phyloP scores from a whole-genome alignment of 108 stramenopile species.

The Aureococcus anophagefferens region DNA sequence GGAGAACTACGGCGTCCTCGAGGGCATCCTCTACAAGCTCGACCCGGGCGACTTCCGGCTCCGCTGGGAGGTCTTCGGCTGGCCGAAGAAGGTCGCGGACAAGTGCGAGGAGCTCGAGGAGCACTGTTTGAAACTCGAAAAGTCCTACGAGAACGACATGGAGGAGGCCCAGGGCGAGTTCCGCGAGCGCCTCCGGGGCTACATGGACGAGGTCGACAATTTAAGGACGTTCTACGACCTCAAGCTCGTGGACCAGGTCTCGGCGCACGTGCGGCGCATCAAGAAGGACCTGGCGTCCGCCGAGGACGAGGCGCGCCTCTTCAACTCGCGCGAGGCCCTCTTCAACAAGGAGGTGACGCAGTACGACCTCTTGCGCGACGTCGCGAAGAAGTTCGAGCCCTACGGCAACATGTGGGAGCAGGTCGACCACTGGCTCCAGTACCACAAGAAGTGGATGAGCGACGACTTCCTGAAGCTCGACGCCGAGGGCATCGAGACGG shows the following conservation, averaged over 20 bases:
- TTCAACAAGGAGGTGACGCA: conserved; percentile 43
- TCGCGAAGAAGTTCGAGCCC: conserved; percentile 40
- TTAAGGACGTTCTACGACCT: conserved; percentile 33
- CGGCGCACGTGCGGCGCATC: conserved; percentile 30
- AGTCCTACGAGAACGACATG: conserved; percentile 33
- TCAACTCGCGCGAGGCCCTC: conserved; percentile 48
- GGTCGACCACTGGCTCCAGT: conserved; percentile 28
- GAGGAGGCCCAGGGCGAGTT: conserved; percentile 45
- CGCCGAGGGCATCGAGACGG: conserved; percentile 39
- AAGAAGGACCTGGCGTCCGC: conserved; percentile 22
- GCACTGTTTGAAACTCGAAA: neutral
- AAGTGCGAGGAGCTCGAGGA: conserved; percentile 26
- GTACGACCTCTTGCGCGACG: conserved; percentile 24
- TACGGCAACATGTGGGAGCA: conserved; percentile 39
- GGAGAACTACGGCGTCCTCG: conserved; percentile 30
- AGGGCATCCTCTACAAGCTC: conserved; percentile 14
- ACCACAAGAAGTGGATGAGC: conserved; percentile 29
- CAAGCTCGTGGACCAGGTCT: conserved; percentile 29
- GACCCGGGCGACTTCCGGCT: conserved; percentile 23
- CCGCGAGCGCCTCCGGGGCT: conserved; percentile 24
- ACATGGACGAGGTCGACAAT: conserved; percentile 31
- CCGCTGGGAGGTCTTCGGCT: conserved; percentile 36
- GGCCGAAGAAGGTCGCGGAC: conserved; percentile 40
- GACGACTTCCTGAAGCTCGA: conserved; percentile 36
- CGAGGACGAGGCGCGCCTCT: conserved; percentile 29